Base-by-base conservation (phyloP, 73 alveolate species). In the Urostyla sp. region DNA sequence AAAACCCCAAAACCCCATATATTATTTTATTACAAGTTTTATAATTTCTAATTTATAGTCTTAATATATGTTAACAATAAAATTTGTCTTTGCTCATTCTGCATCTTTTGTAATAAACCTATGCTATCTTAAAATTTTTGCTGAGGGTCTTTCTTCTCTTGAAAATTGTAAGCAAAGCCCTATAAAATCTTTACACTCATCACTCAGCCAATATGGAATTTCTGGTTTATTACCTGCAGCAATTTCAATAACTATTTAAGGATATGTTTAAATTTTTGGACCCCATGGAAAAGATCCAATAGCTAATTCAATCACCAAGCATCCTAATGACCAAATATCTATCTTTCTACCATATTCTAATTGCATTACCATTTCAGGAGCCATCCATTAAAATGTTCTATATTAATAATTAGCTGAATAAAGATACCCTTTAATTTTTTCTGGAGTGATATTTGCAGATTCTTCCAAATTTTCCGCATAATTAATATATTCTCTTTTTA, bases 271-370 rank as follows among this genome's bases (percentile, higher is more conserved):
- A 56, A 57, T 58, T 67, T 92, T 79, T 49, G 51, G 78, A n/a
- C n/a, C n/a, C 60, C 79, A 96, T 32, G 99, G 99, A 23, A 97
- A 97, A 24, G 79, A 57, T 0, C 98, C 99, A 18, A 89, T 63
- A 20, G 94, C 92, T 98, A 96, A 94, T 90, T 96, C 99, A 11
- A 96, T 80, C 10, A 96, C 77, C 28, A 97, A 82, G 57, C 99
- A 96, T 0, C 99, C 99, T 58, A 96, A 40, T 45, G 97, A 87
- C 99, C 99, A 96, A 18, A 96, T 94, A 94, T 96, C 99, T 27
- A 94, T 92, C 80, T 59, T 83, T 69, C 97, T 72, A 44, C 80
- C 67, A 56, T 72, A 57, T 21, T 63, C 53, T 56, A 46, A 24
- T 35, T 49, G 23, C 60, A 23, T 37, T 24, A 88, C 75, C 74